Evolutionary conservation across 2,329 filamentous ascomycete species (phyloP).

Genomic region (Trichophaea hybrida): DNA sequence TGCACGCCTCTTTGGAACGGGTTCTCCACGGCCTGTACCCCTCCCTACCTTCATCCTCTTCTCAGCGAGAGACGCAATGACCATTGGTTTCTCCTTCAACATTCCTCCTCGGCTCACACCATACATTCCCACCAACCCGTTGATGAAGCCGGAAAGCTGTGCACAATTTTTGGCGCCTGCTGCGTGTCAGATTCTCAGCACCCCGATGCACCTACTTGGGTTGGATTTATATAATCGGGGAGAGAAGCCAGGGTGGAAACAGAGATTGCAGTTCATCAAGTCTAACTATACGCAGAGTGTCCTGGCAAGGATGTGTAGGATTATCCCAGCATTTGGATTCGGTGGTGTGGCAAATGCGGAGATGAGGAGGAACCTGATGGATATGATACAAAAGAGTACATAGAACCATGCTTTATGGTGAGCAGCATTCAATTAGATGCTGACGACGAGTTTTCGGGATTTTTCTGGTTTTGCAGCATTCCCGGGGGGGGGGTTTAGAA

Average conservation of each 20-base stretch:
- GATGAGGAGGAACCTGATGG: constrained; percentile 54
- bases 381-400: constrained; percentile 35
- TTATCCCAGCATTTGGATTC: constrained; percentile 76
- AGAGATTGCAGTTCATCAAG: constrained; percentile 53
- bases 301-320: constrained; percentile 63
- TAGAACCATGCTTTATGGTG: neutral
- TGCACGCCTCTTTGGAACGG: constrained; percentile 63
- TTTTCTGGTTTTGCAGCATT: too few species aligned
- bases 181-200: constrained; percentile 54
- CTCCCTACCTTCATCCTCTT: constrained; percentile 63
- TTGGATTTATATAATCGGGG: constrained; percentile 71
- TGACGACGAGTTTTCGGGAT: too few species aligned
- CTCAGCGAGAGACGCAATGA: constrained; percentile 67
- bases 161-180: constrained; percentile 16
- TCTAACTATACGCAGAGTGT: constrained; percentile 64
- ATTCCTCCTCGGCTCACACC: constrained; percentile 67
- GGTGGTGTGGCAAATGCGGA: constrained; percentile 74
- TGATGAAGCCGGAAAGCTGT: constrained; percentile 24
- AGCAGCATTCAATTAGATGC: neutral
- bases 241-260: constrained; percentile 35
- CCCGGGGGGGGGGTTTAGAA: too few species aligned
- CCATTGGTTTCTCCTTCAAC: constrained; percentile 87
- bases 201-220: constrained; percentile 71
- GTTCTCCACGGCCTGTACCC: constrained; percentile 46
- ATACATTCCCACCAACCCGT: constrained; percentile 42